Percentiles rank a stretch among this genome's conserved stretches.
These are phyloP conservation scores for Vicia sativa DNA, from an alignment of 306 rosid species.

Conservation along the genomic window DNA sequence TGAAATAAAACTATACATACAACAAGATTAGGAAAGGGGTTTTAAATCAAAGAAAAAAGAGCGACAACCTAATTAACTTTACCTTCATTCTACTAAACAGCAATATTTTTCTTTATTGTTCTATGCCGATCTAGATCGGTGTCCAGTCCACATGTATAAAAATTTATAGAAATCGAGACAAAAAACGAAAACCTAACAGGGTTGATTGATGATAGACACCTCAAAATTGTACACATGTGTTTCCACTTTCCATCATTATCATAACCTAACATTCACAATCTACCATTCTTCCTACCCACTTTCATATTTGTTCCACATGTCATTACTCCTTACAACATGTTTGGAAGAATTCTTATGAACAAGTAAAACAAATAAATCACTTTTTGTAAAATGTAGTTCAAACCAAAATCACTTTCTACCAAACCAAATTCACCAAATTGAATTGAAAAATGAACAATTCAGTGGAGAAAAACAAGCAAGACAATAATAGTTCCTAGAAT, in stretches of 20 bases:
- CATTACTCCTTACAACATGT: constrained; percentile 13
- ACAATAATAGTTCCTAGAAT: background rate
- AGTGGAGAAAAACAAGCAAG: constrained; percentile 13
- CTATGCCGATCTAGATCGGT: background rate
- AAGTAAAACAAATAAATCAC: background rate
- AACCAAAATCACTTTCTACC: background rate
- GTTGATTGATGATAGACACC: constrained; percentile 13
- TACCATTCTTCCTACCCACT: constrained; percentile 7
- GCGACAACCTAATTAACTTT: background rate
- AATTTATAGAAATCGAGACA: background rate
- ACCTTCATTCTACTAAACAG: background rate
- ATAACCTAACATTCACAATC: constrained; percentile 27
- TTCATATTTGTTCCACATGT: constrained; percentile 19
- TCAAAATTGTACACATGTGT: constrained; percentile 5
- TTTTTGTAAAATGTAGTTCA: background rate
- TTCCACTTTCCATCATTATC: constrained; percentile 29
- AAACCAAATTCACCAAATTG: background rate
- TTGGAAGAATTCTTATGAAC: background rate
- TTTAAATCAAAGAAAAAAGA: background rate
- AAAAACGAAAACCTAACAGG: background rate
- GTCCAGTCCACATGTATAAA: too few species aligned
- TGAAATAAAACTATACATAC: too few species aligned
- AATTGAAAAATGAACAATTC: background rate
- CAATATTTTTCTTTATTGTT: background rate
- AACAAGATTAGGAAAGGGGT: too few species aligned